Percentiles rank a stretch among this genome's conserved stretches.
Conservation (phyloP, 306 rosid genomes). For the Albizia julibrissin region DNA sequence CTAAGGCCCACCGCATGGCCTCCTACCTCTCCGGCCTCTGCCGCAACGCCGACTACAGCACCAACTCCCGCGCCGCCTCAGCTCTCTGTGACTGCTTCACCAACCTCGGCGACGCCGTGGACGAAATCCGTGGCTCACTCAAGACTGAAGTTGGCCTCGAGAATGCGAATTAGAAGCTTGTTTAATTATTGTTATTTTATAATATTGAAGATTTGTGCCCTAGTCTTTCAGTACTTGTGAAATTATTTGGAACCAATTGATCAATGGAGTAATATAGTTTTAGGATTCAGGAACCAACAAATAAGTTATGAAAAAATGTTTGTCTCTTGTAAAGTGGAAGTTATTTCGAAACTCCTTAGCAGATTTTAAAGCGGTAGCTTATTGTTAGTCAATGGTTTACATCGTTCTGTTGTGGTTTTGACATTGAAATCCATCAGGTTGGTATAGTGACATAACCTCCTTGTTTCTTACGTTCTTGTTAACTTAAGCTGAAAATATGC, state of each 20-base stretch:
- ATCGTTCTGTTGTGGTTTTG: background rate
- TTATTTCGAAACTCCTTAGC: background rate
- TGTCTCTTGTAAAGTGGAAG: background rate
- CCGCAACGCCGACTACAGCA: background rate
- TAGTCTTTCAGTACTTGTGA: slow-evolving; percentile 4
- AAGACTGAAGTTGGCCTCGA: too few relatives aligned
- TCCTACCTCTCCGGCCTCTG: slow-evolving; percentile 1
- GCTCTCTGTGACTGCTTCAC: background rate
- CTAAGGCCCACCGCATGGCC: slow-evolving; percentile 5
- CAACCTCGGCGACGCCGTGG: background rate
- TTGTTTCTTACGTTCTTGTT: background rate
- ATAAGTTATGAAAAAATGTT: background rate
- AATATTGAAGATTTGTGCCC: slow-evolving; percentile 25
- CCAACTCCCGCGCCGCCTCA: background rate
- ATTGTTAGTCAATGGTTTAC: background rate
- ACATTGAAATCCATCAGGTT: background rate
- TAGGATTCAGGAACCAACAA: slow-evolving; percentile 9
- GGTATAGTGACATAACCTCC: background rate
- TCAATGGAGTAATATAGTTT: slow-evolving; percentile 31
- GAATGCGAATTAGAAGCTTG: slow-evolving; percentile 20
- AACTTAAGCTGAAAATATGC: slow-evolving; percentile 24
- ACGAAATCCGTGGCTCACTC: slow-evolving; percentile 53
- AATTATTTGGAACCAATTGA: slow-evolving; percentile 34
- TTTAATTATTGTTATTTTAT: slow-evolving; percentile 1
- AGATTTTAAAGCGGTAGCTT: background rate